Evolutionary conservation across 306 rosid species (phyloP), one percentile per base, ranked within the genome.

Genomic region (Gynostemma pentaphyllum): DNA sequence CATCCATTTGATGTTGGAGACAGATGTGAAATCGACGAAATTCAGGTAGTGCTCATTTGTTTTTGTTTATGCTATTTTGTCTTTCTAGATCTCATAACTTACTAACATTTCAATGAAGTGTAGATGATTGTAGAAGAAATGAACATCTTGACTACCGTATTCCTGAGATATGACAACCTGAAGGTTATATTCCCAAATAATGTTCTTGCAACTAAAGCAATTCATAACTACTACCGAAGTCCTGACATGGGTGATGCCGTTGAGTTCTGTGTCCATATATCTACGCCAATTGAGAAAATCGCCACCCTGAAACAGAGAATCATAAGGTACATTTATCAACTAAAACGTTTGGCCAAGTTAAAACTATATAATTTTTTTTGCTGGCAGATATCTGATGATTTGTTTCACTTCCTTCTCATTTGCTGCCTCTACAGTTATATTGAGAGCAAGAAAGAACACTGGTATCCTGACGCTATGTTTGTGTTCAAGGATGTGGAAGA

Each of bases 1-100:
- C 99, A 92, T 68, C 99, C 99, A 5, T 92, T 78, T 72, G 99
- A 94, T 0, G 99, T 94, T 30, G 99, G 99, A 68, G 99, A 94
- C 47, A 72, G 99, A 63, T 94, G 99, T 48, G 99, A 94, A 70
- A 86, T 94, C 44, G 95, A 88, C 0, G 84, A 79, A 47, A 64
- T 72, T 55, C 94, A 86, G 99, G 99, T 94, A 71, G 19, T 7
- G 9, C 65, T 37, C 32, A 19, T 59, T 59, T 14, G 11, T 21
- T 57, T 57, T 36, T n/a, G 5, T 36, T 59, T 59, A 9, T 40
- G 21, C 12, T n/a, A 62, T 13, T 42, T n/a, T 4, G 34, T 66
- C 24, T 24, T 45, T 48, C 67, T 70, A 59, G 48, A 14, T 15
- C 40, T 2, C 68, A 26, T 14, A 15, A 40, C 56, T 64, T 37